phyloP scores from a whole-genome alignment of 768 basidiomycete species.

The Lactarius akahatsu region DNA sequence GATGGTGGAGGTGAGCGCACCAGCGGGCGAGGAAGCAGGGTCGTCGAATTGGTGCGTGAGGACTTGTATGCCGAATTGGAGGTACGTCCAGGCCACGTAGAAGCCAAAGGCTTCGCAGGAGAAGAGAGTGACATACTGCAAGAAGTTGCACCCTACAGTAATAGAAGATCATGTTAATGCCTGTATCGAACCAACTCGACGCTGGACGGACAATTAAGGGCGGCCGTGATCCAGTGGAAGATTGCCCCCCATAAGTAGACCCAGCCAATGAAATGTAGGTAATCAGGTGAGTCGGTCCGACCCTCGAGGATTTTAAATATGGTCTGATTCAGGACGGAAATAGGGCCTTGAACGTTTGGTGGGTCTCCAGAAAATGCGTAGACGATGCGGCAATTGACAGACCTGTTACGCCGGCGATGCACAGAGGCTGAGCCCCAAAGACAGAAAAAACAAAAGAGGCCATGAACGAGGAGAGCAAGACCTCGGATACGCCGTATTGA shows the following conservation, averaged over 20 bases:
- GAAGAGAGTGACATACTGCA: constrained; percentile 85
- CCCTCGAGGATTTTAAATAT: constrained; percentile 72
- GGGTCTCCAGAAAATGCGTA: not conserved
- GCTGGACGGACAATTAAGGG: constrained; percentile 59
- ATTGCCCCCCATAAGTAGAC: constrained; percentile 90
- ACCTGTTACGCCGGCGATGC: constrained; percentile 91
- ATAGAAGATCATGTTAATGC: constrained; percentile 28
- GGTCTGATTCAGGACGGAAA: constrained; percentile 90
- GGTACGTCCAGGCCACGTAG: constrained; percentile 87
- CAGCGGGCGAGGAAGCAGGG: constrained; percentile 40
- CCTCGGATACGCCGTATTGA: constrained; percentile 88
- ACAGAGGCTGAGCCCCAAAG: constrained; percentile 87
- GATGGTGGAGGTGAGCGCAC: constrained; percentile 63
- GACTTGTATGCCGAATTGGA: constrained; percentile 88
- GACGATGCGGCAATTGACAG: constrained; percentile 15
- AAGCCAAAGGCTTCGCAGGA: constrained; percentile 93
- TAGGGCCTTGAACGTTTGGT: constrained; percentile 59
- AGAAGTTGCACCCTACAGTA: constrained; percentile 69
- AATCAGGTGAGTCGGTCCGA: constrained; percentile 60
- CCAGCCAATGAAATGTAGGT: constrained; percentile 89
- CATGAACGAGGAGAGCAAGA: constrained; percentile 81
- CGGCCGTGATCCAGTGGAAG: constrained; percentile 77
- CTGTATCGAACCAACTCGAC: not conserved
- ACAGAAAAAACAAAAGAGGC: constrained; percentile 85
- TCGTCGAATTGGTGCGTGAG: constrained; percentile 65